phyloP scores from a whole-genome alignment of 2,329 filamentous ascomycete species.

The Botrytis byssoidea region DNA sequence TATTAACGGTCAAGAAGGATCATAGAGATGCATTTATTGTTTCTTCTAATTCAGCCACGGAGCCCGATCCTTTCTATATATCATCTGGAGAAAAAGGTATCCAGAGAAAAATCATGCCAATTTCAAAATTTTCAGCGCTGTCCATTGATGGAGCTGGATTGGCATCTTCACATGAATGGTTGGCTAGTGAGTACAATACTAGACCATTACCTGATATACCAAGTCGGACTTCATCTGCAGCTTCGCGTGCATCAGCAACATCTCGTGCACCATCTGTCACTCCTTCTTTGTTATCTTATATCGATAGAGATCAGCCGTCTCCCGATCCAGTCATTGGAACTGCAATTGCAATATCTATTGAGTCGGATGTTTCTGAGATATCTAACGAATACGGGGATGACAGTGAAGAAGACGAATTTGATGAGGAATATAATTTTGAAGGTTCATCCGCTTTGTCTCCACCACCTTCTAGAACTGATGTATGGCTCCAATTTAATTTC shows the following conservation, averaged over 20 bases:
- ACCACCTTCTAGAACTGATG: background rate
- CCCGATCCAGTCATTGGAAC: slow-evolving; percentile 26
- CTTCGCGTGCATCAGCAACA: slow-evolving; percentile 15
- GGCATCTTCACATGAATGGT: slow-evolving; percentile 2
- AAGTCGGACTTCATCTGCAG: slow-evolving; percentile 13
- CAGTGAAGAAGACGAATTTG: background rate
- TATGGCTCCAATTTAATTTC: background rate
- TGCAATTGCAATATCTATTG: slow-evolving; percentile 23
- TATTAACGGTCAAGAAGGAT: slow-evolving; percentile 1
- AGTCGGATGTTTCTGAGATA: slow-evolving; percentile 10
- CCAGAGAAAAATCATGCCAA: background rate
- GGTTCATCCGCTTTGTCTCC: slow-evolving; percentile 5
- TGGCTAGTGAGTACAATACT: slow-evolving; percentile 11
- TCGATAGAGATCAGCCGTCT: slow-evolving; percentile 26
- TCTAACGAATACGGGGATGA: background rate
- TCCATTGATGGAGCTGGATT: slow-evolving; percentile 8
- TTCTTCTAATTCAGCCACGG: background rate
- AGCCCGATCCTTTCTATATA: slow-evolving; percentile 11
- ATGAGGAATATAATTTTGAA: background rate
- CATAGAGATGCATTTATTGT: slow-evolving; percentile 18
- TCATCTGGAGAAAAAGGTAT: background rate
- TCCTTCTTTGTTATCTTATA: slow-evolving; percentile 25
- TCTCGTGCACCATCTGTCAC: slow-evolving; percentile 27
- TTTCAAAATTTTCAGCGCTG: background rate
- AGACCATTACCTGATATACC: slow-evolving; percentile 16